Base-by-base conservation (phyloP, 2,329 filamentous ascomycete species). In the Diplodia intermedia region DNA sequence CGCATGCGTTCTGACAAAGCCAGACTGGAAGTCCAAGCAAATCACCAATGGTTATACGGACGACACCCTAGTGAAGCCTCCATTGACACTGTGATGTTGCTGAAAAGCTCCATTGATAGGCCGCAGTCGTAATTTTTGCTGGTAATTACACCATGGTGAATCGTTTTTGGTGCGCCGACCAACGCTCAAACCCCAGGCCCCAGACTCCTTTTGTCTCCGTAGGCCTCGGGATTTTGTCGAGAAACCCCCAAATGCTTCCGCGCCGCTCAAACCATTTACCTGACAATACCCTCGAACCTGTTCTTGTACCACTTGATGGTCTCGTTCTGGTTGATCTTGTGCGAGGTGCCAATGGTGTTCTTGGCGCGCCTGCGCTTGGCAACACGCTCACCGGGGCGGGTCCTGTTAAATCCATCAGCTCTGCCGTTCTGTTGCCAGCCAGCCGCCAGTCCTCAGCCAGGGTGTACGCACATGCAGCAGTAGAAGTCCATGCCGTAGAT, bases 401-500 rank as follows among this genome's bases (percentile, higher is more conserved):
- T 97, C 88, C 87, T 89, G 74, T 69, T 18, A 69, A 70, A 65
- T 33, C 33, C 66, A 72, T 82, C 74, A 81, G 77, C 54, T 26
- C 43, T 15, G 50, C 23, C 36, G 14, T 43, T 55, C 50, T 5
- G 29, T 29, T 20, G 40, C 18, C 20, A 40, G 20, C 38, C 38
- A 40, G 15, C 49, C 26, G 9, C 18, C 36, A 20, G 11, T 43
- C 18, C 78, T 78, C 77, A 77, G 70, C 53, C 78, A 76, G 74
- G 79, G 78, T 75, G 18, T 49, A 86, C 87, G 84, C 78, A 89
- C 95, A 99, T 99, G 93, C 94, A 98, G 92, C 91, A 94, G 91
- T 97, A 99, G 87, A 99, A 99, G 87, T 99, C 95, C 95, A 99
- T 99, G 47, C 65, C 94, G 89, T 97, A 97, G 84, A 97, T 97